Evolutionary conservation across 148 eudicot genomes (phyloP).

Genomic region (Nepenthes mirabilis): DNA sequence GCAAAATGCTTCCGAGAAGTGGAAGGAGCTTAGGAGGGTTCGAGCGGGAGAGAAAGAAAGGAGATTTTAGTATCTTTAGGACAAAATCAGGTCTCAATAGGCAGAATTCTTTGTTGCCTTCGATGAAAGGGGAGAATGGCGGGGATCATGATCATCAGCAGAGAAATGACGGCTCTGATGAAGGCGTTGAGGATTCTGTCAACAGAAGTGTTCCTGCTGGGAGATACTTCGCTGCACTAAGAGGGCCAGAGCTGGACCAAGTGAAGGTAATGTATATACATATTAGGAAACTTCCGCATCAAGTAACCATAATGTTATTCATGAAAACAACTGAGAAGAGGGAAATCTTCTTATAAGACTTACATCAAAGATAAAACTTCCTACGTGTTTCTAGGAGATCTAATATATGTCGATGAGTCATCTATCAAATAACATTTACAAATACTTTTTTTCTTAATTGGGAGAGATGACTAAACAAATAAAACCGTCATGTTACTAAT

Average conservation of each 20-base stretch:
- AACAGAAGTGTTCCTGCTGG: constrained; percentile 87
- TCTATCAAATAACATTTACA: no score
- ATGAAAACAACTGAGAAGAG: no score
- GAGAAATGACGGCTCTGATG: constrained; percentile 13
- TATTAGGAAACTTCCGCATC: not conserved
- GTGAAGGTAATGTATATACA: constrained; percentile 58
- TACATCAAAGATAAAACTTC: no score
- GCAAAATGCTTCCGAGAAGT: constrained; percentile 40
- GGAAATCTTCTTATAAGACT: no score
- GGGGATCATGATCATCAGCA: constrained; percentile 9
- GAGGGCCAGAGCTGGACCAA: constrained; percentile 90
- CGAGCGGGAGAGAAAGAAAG: constrained; percentile 28
- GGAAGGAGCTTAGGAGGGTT: constrained; percentile 78
- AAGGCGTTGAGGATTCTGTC: constrained; percentile 35
- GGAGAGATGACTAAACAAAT: no score
- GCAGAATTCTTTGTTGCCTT: constrained; percentile 55
- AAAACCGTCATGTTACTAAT: no score
- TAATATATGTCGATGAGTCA: no score
- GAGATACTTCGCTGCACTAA: constrained; percentile 96
- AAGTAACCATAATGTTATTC: not conserved
- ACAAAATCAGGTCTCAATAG: constrained; percentile 60
- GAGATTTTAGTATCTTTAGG: constrained; percentile 61
- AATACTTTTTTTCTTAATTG: not conserved
- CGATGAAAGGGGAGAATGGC: constrained; percentile 17
- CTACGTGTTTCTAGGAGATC: no score